These are phyloP conservation scores for Cryphonectria parasitica DNA, from an alignment of 2,329 filamentous ascomycete genomes.

Conservation along the genomic window DNA sequence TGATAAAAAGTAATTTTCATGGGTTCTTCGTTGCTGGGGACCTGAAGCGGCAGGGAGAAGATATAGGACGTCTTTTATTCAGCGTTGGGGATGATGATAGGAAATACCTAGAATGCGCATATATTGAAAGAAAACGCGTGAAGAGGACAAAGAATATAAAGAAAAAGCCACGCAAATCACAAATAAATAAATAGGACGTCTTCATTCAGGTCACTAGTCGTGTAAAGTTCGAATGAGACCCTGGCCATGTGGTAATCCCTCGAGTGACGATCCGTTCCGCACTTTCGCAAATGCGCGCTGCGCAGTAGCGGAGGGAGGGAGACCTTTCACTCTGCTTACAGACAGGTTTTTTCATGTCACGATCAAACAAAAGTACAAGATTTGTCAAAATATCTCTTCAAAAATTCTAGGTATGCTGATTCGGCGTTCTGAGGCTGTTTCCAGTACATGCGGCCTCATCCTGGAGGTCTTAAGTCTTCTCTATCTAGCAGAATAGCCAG, in stretches of 20 bases:
- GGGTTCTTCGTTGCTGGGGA: not conserved
- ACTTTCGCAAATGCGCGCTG: conserved; percentile 23
- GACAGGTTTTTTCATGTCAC: not conserved
- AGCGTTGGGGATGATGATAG: too few species aligned
- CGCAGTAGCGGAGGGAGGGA: conserved; percentile 11
- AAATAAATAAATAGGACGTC: too few species aligned
- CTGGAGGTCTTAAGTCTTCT: not conserved
- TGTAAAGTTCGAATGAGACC: not conserved
- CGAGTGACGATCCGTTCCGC: not conserved
- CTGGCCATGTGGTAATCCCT: not conserved
- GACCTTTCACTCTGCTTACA: not conserved
- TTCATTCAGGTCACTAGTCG: not conserved
- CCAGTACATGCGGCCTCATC: not conserved
- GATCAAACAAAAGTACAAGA: not conserved
- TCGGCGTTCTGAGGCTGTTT: not conserved
- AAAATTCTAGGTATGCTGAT: not conserved
- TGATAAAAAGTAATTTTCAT: not conserved
- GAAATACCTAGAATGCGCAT: too few species aligned
- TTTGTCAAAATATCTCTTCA: not conserved
- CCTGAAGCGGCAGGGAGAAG: not conserved
- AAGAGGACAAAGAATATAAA: not conserved
- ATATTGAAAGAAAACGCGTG: not conserved
- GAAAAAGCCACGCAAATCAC: not conserved
- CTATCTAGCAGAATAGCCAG: not conserved
- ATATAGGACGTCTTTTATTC: too few species aligned